phyloP scores from a whole-genome alignment of 257 asterid species.

The Datura wrightii region DNA sequence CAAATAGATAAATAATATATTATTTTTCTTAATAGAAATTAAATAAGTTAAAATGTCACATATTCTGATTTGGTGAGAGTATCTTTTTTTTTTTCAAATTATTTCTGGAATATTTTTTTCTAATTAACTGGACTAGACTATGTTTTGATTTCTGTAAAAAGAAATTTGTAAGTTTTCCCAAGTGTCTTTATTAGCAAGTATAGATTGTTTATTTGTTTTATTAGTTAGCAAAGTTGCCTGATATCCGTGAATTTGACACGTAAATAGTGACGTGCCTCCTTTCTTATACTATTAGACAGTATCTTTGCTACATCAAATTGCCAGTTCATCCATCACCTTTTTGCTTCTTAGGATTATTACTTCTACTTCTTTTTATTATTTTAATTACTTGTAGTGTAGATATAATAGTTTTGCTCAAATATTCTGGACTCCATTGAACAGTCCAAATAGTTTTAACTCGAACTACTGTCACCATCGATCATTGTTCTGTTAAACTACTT shows the following conservation, averaged over 20 bases:
- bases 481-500: neutral
- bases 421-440: neutral
- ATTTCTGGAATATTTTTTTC: neutral
- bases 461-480: neutral
- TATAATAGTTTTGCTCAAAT: neutral
- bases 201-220: constrained; percentile 15
- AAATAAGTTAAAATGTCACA: too few species aligned
- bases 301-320: neutral
- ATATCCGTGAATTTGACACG: constrained; percentile 26
- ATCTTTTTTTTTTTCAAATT: neutral
- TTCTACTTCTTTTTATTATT: too few species aligned
- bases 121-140: too few species aligned
- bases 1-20: too few species aligned
- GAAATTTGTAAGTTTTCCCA: neutral
- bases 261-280: constrained; percentile 25
- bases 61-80: too few species aligned
- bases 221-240: neutral
- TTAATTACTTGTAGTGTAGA: too few species aligned
- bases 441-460: neutral
- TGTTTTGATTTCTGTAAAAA: neutral
- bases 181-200: neutral
- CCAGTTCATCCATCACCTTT: neutral
- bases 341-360: neutral
- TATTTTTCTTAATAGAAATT: too few species aligned
- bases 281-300: neutral